phyloP scores from a whole-genome alignment of 2,329 filamentous ascomycete species.

The Colletotrichum zoysiae region DNA sequence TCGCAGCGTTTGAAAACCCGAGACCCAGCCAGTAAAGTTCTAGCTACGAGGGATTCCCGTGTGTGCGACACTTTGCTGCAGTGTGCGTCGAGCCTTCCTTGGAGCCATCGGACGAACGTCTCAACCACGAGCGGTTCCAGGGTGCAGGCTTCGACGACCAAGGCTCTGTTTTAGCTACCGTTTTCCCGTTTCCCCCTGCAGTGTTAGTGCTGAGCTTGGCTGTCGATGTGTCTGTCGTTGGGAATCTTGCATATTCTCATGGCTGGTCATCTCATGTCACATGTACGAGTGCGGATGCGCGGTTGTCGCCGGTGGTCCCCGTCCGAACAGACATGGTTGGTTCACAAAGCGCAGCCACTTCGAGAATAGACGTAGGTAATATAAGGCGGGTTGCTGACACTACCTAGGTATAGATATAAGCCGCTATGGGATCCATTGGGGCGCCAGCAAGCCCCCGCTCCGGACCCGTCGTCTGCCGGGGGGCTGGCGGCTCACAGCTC shows the following conservation, averaged over 20 bases:
- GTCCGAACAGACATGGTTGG: conserved; percentile 20
- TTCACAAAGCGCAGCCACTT: conserved; percentile 38
- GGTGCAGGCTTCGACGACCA: no score
- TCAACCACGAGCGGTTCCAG: conserved; percentile 13
- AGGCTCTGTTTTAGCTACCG: background rate
- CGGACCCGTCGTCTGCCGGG: background rate
- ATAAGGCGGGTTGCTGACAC: background rate
- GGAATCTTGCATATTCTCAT: background rate
- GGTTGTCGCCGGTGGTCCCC: conserved; percentile 1
- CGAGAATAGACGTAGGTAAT: conserved; percentile 27
- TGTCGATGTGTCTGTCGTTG: background rate
- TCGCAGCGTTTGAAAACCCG: background rate
- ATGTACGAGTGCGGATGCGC: background rate
- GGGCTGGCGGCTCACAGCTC: background rate
- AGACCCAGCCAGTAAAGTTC: background rate
- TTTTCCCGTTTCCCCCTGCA: conserved; percentile 17
- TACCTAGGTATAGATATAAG: conserved; percentile 1
- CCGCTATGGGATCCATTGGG: background rate
- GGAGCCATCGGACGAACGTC: background rate
- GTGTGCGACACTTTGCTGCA: background rate
- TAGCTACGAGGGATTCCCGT: background rate
- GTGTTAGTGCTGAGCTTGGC: conserved; percentile 24
- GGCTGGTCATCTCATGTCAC: background rate
- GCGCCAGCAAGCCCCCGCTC: background rate
- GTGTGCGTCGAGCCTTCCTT: background rate